Evolutionary conservation across 139 green algal species (phyloP), one percentile per base, ranked within the genome.

Genomic region (Volvox africanus): DNA sequence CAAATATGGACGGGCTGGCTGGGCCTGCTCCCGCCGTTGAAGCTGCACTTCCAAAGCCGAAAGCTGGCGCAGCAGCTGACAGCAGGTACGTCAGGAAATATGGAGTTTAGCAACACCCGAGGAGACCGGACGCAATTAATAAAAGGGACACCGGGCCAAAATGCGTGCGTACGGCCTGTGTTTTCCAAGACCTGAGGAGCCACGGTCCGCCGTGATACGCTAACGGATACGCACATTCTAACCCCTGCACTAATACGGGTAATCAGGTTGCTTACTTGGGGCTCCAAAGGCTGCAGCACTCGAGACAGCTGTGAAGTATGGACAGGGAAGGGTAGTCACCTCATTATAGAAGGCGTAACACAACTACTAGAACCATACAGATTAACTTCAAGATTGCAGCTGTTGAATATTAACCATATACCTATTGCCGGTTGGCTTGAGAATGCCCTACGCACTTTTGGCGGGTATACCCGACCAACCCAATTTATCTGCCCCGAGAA

Each of bases 1-100:
- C 89, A 91, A 93, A 30, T 14, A 81, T 73, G 26, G 55, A 67
- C n/a, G 93, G 86, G 2, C 67, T 55, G 75, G 78, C 78, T 2
- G 78, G 28, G 13, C 44, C 67, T 20, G 82, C 79, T 9, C 89
- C 89, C 88, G 93, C 1, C 13, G 86, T 68, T 28, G 55, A 36
- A 26, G 90, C 81, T 0, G 77, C n/a, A 1, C 73, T 61, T 0
- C 92, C 91, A 61, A 95, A 95, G 13, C 75, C 73, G 67, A 86
- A 73, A 0, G 62, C 90, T 69, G 87, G 85, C 21, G 82, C 79
- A 28, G 80, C 28, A 50, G 80, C 80, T 86, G 26, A 36, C 37
- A 30, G 1, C 17, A 30, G 71, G 77, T 73, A 12, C 65, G 65
- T 28, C 65, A 16, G 65, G 65, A 24, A 3, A 28, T 73, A 16